These are phyloP conservation scores for Exophiala xenobiotica DNA, from an alignment of 2,329 filamentous ascomycete genomes.

Conservation along the genomic window DNA sequence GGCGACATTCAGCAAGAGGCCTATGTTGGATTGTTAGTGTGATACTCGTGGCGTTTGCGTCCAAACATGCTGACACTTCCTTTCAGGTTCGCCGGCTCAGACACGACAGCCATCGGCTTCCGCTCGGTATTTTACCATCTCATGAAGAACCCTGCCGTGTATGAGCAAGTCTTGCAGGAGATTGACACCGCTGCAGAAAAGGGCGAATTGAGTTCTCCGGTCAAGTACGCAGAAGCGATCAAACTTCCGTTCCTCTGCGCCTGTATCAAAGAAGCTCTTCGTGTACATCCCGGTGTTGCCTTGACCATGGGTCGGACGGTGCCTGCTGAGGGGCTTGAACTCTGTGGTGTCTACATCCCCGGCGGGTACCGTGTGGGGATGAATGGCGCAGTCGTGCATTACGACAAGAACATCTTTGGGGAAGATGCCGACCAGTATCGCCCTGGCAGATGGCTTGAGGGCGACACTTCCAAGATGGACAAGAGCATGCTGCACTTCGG, in stretches of 20 bases:
- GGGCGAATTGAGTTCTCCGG: conserved; percentile 15
- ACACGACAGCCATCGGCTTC: conserved; percentile 24
- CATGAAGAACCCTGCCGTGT: conserved; percentile 42
- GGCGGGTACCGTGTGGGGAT: conserved; percentile 22
- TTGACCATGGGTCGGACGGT: conserved; percentile 30
- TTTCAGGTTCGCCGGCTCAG: conserved; percentile 18
- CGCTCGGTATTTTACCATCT: conserved; percentile 42
- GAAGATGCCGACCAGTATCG: conserved; percentile 27
- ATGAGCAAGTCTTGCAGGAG: conserved; percentile 15
- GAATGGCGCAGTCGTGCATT: conserved; percentile 28
- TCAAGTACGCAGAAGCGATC: conserved; percentile 21
- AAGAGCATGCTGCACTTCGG: conserved; percentile 25
- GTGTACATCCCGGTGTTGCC: conserved; percentile 28
- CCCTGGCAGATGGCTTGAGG: conserved; percentile 30
- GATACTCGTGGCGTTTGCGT: neutral
- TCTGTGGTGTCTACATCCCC: conserved; percentile 20
- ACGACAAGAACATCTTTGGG: conserved; percentile 28
- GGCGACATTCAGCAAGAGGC: conserved; percentile 24
- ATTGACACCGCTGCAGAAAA: conserved; percentile 13
- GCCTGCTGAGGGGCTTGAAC: conserved; percentile 22
- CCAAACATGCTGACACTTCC: neutral
- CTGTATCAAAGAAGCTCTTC: conserved; percentile 27
- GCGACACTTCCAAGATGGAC: conserved; percentile 23
- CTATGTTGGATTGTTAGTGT: conserved; percentile 19
- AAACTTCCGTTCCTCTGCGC: conserved; percentile 24